Base-by-base conservation (phyloP, 768 basidiomycete species). In the Brasilioporus rufonigricans region DNA sequence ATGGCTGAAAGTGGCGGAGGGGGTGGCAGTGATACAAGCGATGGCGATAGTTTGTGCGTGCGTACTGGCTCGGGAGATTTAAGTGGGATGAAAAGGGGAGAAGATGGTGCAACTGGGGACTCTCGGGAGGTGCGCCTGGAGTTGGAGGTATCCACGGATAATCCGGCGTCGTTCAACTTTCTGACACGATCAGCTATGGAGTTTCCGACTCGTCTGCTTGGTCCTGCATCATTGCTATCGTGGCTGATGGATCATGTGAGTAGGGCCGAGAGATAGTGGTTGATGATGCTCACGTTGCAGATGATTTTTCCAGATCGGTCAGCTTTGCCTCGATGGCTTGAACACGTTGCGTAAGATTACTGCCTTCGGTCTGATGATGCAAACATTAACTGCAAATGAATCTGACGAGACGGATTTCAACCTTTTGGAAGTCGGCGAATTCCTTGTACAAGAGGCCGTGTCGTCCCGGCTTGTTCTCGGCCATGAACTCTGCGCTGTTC, bases 181-280 rank as follows among this genome's bases (percentile, higher is more conserved):
- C 80, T 83, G 72, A 93, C 79, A 47, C 93, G 82, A 73, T 93
- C 92, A 24, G 88, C 87, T 55, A 96, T 91, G 47, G 83, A 85
- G 7, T 77, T 83, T n/a, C 84, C 86, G 3, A 80, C 62, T 56
- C 77, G 77, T 49, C 61, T 71, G 39, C 75, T 73, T 16, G 77
- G 69, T 35, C 72, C 78, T 29, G 54, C 76, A 41, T 61, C 58
- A 31, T 58, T 12, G 33, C 40, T 51, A 24, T 51, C 50, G 31
- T 54, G 51, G 47, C 63, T 69, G 47, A 41, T 56, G 44, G 33
- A 26, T 13, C 44, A 35, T 21, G 52, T 69, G 59, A 57, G 53
- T 35, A 48, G 33, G 23, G 48, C 44, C 24, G 29, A 31, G 39
- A 48, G 35, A 64, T 29, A 53, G 21, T 14, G 12, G 36, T 36